Evolutionary conservation across 768 basidiomycete genomes (phyloP).

Genomic region (Naganishia antarctica): DNA sequence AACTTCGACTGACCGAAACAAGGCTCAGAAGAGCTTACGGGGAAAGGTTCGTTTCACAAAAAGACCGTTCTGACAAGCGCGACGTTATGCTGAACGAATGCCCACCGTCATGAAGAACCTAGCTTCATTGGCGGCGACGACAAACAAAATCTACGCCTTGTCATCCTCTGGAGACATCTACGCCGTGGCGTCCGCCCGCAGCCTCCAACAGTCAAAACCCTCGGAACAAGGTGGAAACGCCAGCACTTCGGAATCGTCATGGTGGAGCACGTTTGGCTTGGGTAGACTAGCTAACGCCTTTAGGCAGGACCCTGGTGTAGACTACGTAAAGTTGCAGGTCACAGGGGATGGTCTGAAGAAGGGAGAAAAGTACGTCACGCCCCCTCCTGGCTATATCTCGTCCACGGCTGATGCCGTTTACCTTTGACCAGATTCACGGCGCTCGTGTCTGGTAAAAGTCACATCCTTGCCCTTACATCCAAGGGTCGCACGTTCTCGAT

Average conservation of each 20-base stretch:
- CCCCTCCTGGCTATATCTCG: not conserved
- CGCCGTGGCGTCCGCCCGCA: slow-evolving; percentile 57
- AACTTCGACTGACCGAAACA: not conserved
- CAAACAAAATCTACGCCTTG: slow-evolving; percentile 63
- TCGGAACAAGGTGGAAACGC: not conserved
- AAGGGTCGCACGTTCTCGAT: slow-evolving; percentile 71
- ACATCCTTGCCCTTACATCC: slow-evolving; percentile 52
- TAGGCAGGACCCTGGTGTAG: slow-evolving; percentile 56
- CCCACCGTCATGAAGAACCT: slow-evolving; percentile 76
- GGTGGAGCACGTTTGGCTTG: slow-evolving; percentile 60
- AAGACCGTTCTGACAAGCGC: not conserved
- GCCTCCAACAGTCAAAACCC: slow-evolving; percentile 52
- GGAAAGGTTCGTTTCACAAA: slow-evolving; percentile 37
- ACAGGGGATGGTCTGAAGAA: slow-evolving; percentile 54
- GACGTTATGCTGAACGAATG: not conserved
- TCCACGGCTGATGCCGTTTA: too few relatives aligned
- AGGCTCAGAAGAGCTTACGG: slow-evolving; percentile 37
- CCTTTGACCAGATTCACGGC: slow-evolving; percentile 59
- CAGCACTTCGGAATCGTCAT: slow-evolving; percentile 35
- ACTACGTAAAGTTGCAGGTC: slow-evolving; percentile 60
- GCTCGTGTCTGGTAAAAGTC: slow-evolving; percentile 64
- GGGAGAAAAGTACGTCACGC: slow-evolving; percentile 61
- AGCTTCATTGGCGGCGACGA: slow-evolving; percentile 52
- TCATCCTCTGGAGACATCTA: slow-evolving; percentile 70
- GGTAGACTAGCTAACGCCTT: slow-evolving; percentile 51